These are phyloP conservation scores for Macaranga tanarius DNA, from an alignment of 441 rosid genomes.

Conservation along the genomic window DNA sequence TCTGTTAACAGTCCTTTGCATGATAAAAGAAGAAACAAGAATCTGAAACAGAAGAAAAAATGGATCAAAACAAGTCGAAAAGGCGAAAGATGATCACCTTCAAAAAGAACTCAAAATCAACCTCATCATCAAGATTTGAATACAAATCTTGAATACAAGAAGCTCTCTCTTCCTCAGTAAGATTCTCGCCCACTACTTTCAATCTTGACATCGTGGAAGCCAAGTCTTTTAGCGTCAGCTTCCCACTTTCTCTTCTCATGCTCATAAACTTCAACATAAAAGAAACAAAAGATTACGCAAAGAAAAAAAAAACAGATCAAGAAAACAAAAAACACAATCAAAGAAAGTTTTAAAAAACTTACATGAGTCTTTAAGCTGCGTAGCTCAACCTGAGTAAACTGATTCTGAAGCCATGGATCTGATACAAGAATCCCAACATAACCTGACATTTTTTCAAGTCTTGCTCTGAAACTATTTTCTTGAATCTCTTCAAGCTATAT, in stretches of 20 bases:
- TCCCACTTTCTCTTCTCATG: conserved; percentile 92
- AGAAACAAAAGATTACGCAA: neutral
- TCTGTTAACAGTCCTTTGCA: too few relatives aligned
- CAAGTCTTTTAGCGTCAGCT: conserved; percentile 75
- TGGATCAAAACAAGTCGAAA: neutral
- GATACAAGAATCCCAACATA: conserved; percentile 88
- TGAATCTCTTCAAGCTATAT: neutral
- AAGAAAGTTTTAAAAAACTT: conserved; percentile 15
- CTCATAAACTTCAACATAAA: conserved; percentile 59
- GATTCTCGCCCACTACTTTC: conserved; percentile 78
- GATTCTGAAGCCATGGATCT: conserved; percentile 94
- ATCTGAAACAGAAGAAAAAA: conserved; percentile 4
- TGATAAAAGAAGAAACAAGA: neutral
- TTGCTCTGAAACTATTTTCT: too few relatives aligned
- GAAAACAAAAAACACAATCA: neutral
- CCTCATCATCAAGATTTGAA: conserved; percentile 66
- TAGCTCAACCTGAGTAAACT: conserved; percentile 98
- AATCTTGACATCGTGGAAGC: conserved; percentile 81
- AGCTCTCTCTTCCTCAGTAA: conserved; percentile 69
- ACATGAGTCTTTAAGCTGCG: conserved; percentile 90
- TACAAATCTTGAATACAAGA: conserved; percentile 60
- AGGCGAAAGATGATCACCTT: conserved; percentile 39
- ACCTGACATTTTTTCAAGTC: conserved; percentile 59
- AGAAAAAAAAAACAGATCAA: neutral
- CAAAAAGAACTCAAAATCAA: conserved; percentile 89